Evolutionary conservation across 305 asterid species (phyloP).

Genomic region (Salvia sclarea): DNA sequence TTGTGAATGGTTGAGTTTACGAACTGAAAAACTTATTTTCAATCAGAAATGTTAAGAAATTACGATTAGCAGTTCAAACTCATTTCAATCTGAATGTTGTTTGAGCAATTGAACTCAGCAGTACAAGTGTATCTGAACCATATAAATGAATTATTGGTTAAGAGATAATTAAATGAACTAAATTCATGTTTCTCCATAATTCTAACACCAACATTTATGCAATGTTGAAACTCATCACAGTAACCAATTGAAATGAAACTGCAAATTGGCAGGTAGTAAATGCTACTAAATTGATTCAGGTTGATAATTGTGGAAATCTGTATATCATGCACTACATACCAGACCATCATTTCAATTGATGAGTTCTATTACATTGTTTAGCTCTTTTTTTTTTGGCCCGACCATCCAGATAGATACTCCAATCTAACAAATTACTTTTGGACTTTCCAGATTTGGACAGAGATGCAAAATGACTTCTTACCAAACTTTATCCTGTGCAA

Average conservation of each 20-base stretch:
- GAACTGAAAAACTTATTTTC: neutral
- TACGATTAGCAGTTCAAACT: neutral
- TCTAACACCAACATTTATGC: neutral
- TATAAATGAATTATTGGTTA: neutral
- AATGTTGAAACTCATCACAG: neutral
- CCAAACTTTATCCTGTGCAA: conserved; percentile 94
- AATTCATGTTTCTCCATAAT: neutral
- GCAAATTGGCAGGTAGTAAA: neutral
- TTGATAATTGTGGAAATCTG: neutral
- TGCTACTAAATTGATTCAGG: neutral
- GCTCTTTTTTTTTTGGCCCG: neutral
- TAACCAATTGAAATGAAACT: neutral
- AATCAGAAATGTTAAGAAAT: neutral
- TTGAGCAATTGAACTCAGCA: neutral
- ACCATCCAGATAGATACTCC: conserved; percentile 4
- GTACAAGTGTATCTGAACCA: neutral
- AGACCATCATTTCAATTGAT: neutral
- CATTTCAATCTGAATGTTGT: neutral
- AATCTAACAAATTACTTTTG: conserved; percentile 36
- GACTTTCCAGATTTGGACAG: conserved; percentile 83
- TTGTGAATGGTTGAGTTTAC: neutral
- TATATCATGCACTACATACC: neutral
- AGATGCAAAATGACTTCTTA: conserved; percentile 96
- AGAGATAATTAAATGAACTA: neutral
- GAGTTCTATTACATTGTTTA: neutral